Percentiles rank a stretch among this genome's conserved stretches.
Evolutionary conservation across 208 protist genomes (phyloP).

Genomic region (Novymonas esmeraldas): DNA sequence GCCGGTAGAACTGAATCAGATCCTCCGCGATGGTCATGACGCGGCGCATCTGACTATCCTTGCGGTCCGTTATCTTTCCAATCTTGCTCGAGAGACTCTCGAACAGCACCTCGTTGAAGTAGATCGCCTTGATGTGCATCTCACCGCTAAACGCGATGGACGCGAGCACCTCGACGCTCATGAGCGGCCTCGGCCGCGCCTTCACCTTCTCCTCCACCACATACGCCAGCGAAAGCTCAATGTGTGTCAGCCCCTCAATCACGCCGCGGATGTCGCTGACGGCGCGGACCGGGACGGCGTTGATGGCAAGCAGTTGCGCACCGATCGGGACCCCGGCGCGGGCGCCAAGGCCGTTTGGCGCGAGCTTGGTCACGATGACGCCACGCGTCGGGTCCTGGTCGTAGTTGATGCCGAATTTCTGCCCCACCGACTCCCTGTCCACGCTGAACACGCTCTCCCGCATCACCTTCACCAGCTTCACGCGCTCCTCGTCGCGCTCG

Average conservation of each 20-base stretch:
- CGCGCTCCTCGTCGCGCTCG: slow-evolving; percentile 66
- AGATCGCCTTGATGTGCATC: slow-evolving; percentile 90
- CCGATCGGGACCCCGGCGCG: slow-evolving; percentile 76
- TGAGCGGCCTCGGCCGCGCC: slow-evolving; percentile 55
- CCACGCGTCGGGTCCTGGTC: slow-evolving; percentile 69
- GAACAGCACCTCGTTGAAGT: slow-evolving; percentile 89
- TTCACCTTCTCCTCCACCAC: slow-evolving; percentile 57
- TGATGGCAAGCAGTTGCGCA: slow-evolving; percentile 73
- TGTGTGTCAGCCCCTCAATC: slow-evolving; percentile 72
- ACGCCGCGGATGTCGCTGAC: slow-evolving; percentile 81
- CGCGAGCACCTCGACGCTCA: slow-evolving; percentile 76
- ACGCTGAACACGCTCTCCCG: slow-evolving; percentile 61
- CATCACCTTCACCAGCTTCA: slow-evolving; percentile 43
- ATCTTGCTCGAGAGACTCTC: slow-evolving; percentile 60
- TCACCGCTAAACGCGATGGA: slow-evolving; percentile 73
- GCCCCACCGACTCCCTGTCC: slow-evolving; percentile 42
- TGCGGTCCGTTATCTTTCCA: slow-evolving; percentile 25
- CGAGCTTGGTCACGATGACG: slow-evolving; percentile 86
- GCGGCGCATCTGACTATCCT: slow-evolving; percentile 53
- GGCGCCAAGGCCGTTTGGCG: slow-evolving; percentile 69
- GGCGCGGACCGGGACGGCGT: slow-evolving; percentile 53
- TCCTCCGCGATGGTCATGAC: slow-evolving; percentile 70
- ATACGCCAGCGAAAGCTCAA: slow-evolving; percentile 65
- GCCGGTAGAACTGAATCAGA: slow-evolving; percentile 86
- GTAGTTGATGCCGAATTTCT: slow-evolving; percentile 93